Evolutionary conservation across 331 rosid genomes (phyloP).

Genomic region (Rosa hybrid): DNA sequence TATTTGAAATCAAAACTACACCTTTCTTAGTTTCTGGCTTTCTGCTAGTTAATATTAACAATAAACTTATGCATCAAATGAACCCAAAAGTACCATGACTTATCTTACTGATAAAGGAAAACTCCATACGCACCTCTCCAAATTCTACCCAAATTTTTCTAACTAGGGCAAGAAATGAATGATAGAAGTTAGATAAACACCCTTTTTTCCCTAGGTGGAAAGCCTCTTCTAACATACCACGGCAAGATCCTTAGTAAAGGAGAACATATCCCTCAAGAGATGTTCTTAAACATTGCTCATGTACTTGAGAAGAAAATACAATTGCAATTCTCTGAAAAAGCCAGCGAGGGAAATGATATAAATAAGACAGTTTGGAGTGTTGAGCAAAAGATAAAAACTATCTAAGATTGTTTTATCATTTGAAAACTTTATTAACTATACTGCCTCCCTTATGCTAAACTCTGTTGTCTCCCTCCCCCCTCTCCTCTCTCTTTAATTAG

Average conservation of each 20-base stretch:
- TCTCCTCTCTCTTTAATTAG: no score
- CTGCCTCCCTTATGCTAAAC: no score
- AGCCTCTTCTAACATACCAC: background rate
- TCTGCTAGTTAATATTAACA: background rate
- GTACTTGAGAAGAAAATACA: no score
- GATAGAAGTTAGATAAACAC: background rate
- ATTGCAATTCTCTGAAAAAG: no score
- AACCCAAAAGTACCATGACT: constrained; percentile 9
- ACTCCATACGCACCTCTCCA: background rate
- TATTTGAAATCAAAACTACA: background rate
- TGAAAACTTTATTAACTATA: no score
- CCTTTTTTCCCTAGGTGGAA: background rate
- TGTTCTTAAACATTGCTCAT: background rate
- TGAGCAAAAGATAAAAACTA: no score
- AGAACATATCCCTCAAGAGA: background rate
- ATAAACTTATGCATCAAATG: background rate
- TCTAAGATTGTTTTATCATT: no score
- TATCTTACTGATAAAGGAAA: background rate
- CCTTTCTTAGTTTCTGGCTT: background rate
- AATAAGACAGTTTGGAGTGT: no score
- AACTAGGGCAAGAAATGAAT: background rate
- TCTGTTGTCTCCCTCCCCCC: no score
- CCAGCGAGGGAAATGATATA: no score
- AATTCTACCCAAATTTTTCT: background rate
- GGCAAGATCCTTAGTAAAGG: background rate